Evolutionary conservation across 331 rosid genomes (phyloP).

Genomic region (Acacia pycnantha): DNA sequence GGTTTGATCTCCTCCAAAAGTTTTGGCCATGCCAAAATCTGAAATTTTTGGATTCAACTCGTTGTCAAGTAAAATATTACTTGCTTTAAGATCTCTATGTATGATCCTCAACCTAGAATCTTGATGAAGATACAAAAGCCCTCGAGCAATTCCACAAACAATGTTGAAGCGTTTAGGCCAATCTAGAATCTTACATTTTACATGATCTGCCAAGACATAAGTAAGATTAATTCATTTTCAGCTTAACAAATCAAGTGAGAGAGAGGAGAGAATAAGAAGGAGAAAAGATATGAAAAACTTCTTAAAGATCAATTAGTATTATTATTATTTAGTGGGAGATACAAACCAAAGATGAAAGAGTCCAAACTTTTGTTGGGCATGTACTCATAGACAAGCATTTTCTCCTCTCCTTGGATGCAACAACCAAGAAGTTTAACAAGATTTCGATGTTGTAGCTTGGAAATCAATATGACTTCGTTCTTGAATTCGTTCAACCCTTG

Average conservation of each 20-base stretch:
- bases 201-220: conserved; percentile 17
- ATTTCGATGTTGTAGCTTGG: conserved; percentile 38
- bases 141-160: conserved; percentile 28
- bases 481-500: conserved; percentile 37
- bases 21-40: conserved; percentile 39
- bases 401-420: conserved; percentile 36
- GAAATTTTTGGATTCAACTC: conserved; percentile 36
- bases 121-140: conserved; percentile 39
- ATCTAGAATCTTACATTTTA: conserved; percentile 17
- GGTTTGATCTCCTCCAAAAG: conserved; percentile 31
- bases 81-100: conserved; percentile 36
- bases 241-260: neutral
- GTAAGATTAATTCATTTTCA: neutral
- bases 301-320: neutral
- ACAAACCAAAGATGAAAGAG: conserved; percentile 33
- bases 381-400: conserved; percentile 38
- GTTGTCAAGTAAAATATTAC: conserved; percentile 32
- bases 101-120: conserved; percentile 38
- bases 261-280: neutral
- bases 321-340: neutral
- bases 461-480: conserved; percentile 36
- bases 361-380: conserved; percentile 41
- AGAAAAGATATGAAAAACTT: neutral
- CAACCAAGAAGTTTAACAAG: conserved; percentile 40
- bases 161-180: conserved; percentile 36